These are phyloP conservation scores for Eucalyptus erythrocorys DNA, from an alignment of 345 rosid species.

Conservation along the genomic window DNA sequence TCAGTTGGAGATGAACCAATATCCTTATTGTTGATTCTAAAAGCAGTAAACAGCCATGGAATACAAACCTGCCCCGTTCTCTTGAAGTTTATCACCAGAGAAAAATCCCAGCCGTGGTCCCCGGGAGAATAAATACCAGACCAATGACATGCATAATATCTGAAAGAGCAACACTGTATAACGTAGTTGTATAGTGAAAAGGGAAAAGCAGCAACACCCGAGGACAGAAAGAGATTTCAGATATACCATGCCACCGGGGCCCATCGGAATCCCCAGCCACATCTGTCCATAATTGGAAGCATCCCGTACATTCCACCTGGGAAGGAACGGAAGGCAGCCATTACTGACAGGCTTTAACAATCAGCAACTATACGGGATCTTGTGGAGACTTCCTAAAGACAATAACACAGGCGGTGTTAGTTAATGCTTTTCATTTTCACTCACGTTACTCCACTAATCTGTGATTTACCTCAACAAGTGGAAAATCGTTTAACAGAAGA, in stretches of 20 bases:
- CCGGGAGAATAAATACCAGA: constrained; percentile 13
- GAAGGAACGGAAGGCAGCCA: too few relatives aligned
- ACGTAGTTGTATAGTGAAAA: not conserved
- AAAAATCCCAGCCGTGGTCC: constrained; percentile 81
- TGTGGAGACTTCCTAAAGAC: too few relatives aligned
- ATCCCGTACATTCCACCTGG: constrained; percentile 54
- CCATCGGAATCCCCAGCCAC: constrained; percentile 81
- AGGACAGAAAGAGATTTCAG: not conserved
- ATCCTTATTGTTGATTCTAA: not conserved
- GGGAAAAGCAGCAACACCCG: not conserved
- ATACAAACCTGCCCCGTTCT: constrained; percentile 32
- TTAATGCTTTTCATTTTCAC: too few relatives aligned
- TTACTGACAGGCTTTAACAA: too few relatives aligned
- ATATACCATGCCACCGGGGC: constrained; percentile 76
- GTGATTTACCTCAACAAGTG: too few relatives aligned
- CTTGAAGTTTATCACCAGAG: constrained; percentile 65
- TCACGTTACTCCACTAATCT: too few relatives aligned
- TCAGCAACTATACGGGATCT: too few relatives aligned
- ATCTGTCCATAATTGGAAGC: constrained; percentile 84
- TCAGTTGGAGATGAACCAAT: not conserved
- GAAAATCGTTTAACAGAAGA: too few relatives aligned
- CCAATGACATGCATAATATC: not conserved
- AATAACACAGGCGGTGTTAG: too few relatives aligned
- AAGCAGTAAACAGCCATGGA: not conserved
- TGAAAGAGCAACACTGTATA: too few relatives aligned